A percentile compares a stretch with the other conserved stretches of the same genome.
Evolutionary conservation across 2,329 filamentous ascomycete species (phyloP).

Genomic region (Aciculosporium take): DNA sequence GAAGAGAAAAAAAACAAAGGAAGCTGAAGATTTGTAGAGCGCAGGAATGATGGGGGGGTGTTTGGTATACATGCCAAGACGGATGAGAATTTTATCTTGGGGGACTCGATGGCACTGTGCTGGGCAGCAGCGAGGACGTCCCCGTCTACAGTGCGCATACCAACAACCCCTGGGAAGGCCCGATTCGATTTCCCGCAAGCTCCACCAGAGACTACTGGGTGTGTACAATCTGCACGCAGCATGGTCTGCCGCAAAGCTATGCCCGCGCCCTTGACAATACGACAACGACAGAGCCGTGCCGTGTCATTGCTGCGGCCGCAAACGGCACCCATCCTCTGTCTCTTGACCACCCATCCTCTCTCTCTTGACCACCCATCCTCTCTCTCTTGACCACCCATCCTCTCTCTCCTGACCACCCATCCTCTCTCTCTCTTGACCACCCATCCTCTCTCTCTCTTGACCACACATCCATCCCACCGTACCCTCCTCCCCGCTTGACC

Average conservation of each 20-base stretch:
- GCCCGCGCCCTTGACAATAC: too few relatives aligned
- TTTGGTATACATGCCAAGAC: conserved; percentile 2
- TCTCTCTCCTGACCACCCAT: too few relatives aligned
- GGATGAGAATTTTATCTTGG: not conserved
- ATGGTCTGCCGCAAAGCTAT: not conserved
- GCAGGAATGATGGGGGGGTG: conserved; percentile 4
- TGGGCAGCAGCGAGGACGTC: rapidly evolving
- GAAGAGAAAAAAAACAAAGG: too few relatives aligned
- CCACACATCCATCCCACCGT: too few relatives aligned
- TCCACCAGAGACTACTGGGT: too few relatives aligned
- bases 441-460: not conserved
- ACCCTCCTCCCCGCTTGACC: not conserved
- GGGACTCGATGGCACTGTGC: conserved; percentile 3
- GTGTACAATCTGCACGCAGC: too few relatives aligned
- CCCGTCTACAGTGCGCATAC: not conserved
- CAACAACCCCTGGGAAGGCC: not conserved
- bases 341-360: too few relatives aligned
- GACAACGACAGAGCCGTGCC: too few relatives aligned
- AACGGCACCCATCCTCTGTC: too few relatives aligned
- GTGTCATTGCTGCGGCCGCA: too few relatives aligned
- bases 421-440: not conserved
- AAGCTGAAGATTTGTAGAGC: not conserved
- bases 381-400: too few relatives aligned
- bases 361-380: too few relatives aligned
- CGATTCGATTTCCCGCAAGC: not conserved